Percentiles rank a stretch among this genome's conserved stretches.
Evolutionary conservation across 768 basidiomycete species (phyloP).

Genomic region (Rhodocollybia butyracea): DNA sequence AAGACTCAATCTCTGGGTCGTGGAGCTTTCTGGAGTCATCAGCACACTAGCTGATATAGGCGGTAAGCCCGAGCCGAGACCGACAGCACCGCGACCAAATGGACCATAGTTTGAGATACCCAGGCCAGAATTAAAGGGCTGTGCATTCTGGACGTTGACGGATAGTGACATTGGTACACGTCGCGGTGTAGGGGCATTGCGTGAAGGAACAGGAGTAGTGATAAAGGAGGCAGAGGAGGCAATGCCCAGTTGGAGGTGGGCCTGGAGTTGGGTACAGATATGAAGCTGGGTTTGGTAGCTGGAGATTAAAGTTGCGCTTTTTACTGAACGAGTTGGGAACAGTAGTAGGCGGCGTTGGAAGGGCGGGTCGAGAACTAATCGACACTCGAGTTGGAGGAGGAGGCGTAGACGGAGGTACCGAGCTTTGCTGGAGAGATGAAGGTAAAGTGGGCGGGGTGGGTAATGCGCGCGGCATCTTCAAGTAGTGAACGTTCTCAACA

Average conservation of each 20-base stretch:
- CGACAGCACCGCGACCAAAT: not conserved
- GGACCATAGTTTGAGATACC: not conserved
- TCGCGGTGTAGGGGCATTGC: not conserved
- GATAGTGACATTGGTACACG: not conserved
- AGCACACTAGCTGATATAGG: slow-evolving; percentile 36
- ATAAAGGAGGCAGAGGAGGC: too few relatives aligned
- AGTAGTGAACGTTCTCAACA: too few relatives aligned
- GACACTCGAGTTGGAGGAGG: not conserved
- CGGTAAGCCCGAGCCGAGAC: not conserved
- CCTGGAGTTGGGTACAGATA: not conserved
- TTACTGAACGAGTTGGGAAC: not conserved
- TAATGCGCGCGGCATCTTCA: not conserved
- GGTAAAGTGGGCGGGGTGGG: not conserved
- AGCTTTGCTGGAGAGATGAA: too few relatives aligned
- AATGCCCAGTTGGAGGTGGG: too few relatives aligned
- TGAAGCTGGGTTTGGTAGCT: not conserved
- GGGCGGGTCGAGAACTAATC: not conserved
- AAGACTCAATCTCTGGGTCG: slow-evolving; percentile 64
- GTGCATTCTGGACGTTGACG: not conserved
- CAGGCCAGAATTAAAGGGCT: not conserved
- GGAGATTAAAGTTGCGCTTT: slow-evolving; percentile 3
- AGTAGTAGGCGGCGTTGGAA: not conserved
- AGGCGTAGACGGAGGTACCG: not conserved
- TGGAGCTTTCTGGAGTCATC: slow-evolving; percentile 45
- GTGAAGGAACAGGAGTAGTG: not conserved